These are phyloP conservation scores for Voacanga thouarsii DNA, from an alignment of 257 asterid genomes.

Conservation along the genomic window DNA sequence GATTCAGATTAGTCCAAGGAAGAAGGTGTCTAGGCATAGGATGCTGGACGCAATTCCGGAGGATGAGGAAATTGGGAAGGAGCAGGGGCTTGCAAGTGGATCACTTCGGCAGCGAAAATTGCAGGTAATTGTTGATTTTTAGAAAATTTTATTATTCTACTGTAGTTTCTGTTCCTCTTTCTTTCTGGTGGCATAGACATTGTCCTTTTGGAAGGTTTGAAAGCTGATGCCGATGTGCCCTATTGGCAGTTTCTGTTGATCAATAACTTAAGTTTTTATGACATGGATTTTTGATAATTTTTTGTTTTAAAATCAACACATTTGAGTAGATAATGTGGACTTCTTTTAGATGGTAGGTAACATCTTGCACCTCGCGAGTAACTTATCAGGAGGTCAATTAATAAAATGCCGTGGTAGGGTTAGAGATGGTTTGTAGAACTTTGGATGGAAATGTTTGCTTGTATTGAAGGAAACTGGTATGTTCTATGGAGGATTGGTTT, in stretches of 20 bases:
- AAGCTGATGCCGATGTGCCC: not conserved
- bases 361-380: not conserved
- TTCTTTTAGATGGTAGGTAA: not conserved
- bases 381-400: not conserved
- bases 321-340: not conserved
- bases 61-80: conserved; percentile 66
- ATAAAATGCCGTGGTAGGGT: too few relatives aligned
- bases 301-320: not conserved
- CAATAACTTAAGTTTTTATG: not conserved
- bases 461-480: not conserved
- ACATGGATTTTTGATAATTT: not conserved
- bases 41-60: conserved; percentile 75
- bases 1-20: conserved; percentile 54
- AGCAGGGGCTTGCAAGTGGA: conserved; percentile 34
- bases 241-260: not conserved
- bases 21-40: conserved; percentile 50
- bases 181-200: not conserved
- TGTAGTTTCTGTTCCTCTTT: not conserved
- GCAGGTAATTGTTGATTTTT: conserved; percentile 40
- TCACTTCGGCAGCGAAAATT: conserved; percentile 50
- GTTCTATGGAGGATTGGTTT: not conserved
- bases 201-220: not conserved
- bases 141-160: not conserved
- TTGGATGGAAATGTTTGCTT: not conserved
- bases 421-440: not conserved